Percentiles rank a stretch among this genome's conserved stretches.
Conservation (phyloP, 139 green algal species). For the Tetradesmus lagerheimii region DNA sequence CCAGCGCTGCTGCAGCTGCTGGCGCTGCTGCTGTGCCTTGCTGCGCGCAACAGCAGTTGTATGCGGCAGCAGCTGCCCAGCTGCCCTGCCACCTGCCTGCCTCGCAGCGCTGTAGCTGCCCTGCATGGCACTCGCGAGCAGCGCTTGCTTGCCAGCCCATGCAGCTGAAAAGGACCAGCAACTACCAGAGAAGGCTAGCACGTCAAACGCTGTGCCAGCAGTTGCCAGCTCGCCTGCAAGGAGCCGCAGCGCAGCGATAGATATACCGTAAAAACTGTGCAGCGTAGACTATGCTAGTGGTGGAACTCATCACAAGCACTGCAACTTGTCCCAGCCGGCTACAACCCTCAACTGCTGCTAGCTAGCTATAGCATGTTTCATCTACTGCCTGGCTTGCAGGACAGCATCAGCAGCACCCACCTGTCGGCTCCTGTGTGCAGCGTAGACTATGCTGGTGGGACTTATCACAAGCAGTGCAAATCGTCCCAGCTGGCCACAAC, state of each 20-base stretch:
- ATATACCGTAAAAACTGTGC: too few species aligned
- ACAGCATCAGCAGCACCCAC: too few species aligned
- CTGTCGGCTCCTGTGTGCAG: too few species aligned
- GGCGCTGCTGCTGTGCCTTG: conserved; percentile 1
- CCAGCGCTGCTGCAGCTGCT: conserved; percentile 6
- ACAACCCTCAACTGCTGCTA: too few species aligned
- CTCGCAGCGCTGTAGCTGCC: not conserved
- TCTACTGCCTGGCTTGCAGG: too few species aligned
- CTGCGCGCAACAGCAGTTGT: not conserved
- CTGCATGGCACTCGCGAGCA: conserved; percentile 49
- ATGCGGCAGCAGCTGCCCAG: conserved; percentile 9
- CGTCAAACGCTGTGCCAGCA: conserved; percentile 68
- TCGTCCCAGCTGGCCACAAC: too few species aligned
- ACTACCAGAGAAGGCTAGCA: conserved; percentile 70
- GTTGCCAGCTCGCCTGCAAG: conserved; percentile 69
- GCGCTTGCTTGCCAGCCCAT: conserved; percentile 36
- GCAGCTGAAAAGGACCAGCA: conserved; percentile 63
- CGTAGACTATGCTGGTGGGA: too few species aligned
- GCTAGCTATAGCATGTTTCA: too few species aligned
- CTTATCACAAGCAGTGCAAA: too few species aligned
- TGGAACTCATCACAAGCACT: too few species aligned
- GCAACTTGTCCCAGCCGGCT: too few species aligned
- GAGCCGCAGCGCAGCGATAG: not conserved
- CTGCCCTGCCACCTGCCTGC: conserved; percentile 27
- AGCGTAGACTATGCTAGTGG: too few species aligned